Percentiles rank a stretch among this genome's conserved stretches.
Evolutionary conservation across 1,284 basidiomycete species (phyloP).

Genomic region (Sporisorium scitamineum): DNA sequence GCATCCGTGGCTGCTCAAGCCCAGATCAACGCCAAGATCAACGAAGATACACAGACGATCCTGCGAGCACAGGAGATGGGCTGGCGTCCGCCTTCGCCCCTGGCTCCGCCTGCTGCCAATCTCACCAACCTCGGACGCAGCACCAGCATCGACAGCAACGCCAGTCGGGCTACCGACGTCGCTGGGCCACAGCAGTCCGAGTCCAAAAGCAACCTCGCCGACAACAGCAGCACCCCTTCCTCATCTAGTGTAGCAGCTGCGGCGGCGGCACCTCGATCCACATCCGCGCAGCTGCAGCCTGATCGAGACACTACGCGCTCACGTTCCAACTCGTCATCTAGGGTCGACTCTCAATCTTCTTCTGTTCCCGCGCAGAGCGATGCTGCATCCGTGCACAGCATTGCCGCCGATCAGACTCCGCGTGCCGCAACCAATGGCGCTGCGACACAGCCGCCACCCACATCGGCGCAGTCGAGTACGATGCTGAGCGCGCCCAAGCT

Average conservation of each 20-base stretch:
- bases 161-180: conserved; percentile 12
- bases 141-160: conserved; percentile 33
- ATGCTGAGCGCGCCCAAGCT: conserved; percentile 4
- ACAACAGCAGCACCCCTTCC: neutral
- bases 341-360: neutral
- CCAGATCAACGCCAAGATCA: conserved; percentile 47
- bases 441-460: neutral
- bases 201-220: conserved; percentile 17
- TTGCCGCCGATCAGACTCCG: conserved; percentile 28
- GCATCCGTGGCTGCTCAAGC: conserved; percentile 41
- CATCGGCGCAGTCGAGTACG: neutral
- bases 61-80: conserved; percentile 55
- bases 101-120: conserved; percentile 14
- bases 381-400: conserved; percentile 28
- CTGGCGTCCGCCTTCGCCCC: conserved; percentile 51
- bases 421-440: conserved; percentile 12
- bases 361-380: conserved; percentile 10
- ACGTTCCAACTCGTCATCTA: conserved; percentile 9
- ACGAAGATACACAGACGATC: conserved; percentile 45
- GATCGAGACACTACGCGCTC: conserved; percentile 7
- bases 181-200: conserved; percentile 10
- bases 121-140: conserved; percentile 29
- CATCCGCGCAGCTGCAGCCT: conserved; percentile 19
- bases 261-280: neutral
- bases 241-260: neutral